Evolutionary conservation across 129 eudicot species (phyloP), one percentile per base, ranked within the genome.

Genomic region (Artemisia argyi): DNA sequence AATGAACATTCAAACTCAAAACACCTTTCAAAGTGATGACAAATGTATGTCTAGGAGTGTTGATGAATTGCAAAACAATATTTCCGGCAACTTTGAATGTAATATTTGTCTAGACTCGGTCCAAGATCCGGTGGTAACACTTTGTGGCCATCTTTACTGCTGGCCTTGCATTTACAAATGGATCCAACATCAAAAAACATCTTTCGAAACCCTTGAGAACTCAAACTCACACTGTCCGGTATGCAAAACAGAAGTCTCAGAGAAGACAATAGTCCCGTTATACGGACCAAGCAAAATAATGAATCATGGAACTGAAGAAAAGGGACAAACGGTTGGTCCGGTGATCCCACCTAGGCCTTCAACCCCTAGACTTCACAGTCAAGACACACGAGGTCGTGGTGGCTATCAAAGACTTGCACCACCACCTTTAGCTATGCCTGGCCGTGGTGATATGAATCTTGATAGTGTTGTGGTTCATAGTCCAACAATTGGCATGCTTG

Each of bases 401-500:
- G 68, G 61, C n/a, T 39, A 82, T 35, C 71, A 22, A 61, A 80
- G 57, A 39, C 79, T 57, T 15, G 76, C 66, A 66, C 85, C 67
- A 1, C 60, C 72, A 16, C 73, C 78, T 46, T 42, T 65, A 49
- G 79, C 68, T 58, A 79, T 67, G 66, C 71, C 81, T 72, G 11
- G 60, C 1, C 66, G 15, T 42, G 58, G 42, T 10, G 73, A 65
- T 55, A 39, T 44, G 44, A 16, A 1, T 56, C 17, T 28, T 47
- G 73, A 75, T 14, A 50, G 59, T 42, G 32, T 66, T 60, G 32
- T 39, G 57, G 51, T 78, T 15, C 71, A 35, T 8, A 80, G 84
- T 48, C 92, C 90, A 1, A 68, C 77, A 16, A 73, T 82, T 13
- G 83, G 83, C 56, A 81, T 88, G 88, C 76, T 83, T 13, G 88